Evolutionary conservation across 164 flowering plant genomes (phyloP).

Genomic region (Magnolia changhungtana): DNA sequence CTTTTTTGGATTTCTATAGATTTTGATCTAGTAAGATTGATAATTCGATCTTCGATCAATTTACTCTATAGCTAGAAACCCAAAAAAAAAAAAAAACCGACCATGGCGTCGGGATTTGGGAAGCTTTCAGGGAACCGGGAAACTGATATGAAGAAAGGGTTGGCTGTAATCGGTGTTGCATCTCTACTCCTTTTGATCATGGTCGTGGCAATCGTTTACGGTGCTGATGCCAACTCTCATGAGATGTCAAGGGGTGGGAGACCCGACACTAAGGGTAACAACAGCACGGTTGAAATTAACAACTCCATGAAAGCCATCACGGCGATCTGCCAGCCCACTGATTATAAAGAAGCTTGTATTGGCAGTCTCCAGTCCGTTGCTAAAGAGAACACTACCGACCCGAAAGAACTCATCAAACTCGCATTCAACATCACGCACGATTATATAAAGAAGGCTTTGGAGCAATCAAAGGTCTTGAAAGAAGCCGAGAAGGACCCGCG

Average conservation of each 20-base stretch:
- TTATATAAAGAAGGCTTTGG: slow-evolving; percentile 28
- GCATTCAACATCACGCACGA: slow-evolving; percentile 42
- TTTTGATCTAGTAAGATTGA: not conserved
- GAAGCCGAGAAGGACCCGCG: slow-evolving; percentile 51
- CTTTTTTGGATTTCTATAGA: not conserved
- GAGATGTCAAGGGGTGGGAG: no score
- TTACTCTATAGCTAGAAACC: not conserved
- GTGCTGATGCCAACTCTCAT: slow-evolving; percentile 11
- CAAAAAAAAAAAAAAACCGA: not conserved
- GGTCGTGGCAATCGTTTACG: slow-evolving; percentile 49
- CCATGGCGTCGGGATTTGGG: not conserved
- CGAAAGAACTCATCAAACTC: slow-evolving; percentile 46
- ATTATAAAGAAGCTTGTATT: slow-evolving; percentile 48
- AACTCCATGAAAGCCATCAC: slow-evolving; percentile 46
- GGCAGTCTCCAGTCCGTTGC: slow-evolving; percentile 30
- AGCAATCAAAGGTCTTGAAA: slow-evolving; percentile 28
- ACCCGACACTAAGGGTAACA: no score
- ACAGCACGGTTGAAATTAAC: slow-evolving; percentile 11
- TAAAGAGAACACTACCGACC: slow-evolving; percentile 40
- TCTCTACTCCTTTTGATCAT: slow-evolving; percentile 50
- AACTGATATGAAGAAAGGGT: slow-evolving; percentile 29
- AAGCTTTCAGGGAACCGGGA: not conserved
- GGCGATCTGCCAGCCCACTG: slow-evolving; percentile 55
- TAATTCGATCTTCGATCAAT: not conserved
- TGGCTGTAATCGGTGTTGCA: slow-evolving; percentile 35